A percentile compares a stretch with the other conserved stretches of the same genome.
These are phyloP conservation scores for Geranium incanum DNA, from an alignment of 441 rosid species.

Conservation along the genomic window DNA sequence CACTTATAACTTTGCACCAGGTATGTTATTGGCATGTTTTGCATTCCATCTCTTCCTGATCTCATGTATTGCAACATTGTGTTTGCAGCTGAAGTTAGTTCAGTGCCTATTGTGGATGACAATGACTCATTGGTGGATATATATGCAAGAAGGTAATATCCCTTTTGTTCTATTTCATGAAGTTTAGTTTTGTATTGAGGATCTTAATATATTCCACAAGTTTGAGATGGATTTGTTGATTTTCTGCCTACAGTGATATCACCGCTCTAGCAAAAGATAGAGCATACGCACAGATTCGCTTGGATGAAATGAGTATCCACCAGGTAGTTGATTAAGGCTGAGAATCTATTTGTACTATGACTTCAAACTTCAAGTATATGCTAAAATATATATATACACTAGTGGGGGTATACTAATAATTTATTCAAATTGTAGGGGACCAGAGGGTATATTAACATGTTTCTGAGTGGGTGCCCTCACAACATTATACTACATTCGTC, in stretches of 20 bases:
- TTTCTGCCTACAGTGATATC: slow-evolving; percentile 59
- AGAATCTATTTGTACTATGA: not conserved
- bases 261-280: slow-evolving; percentile 93
- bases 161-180: slow-evolving; percentile 12
- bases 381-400: not conserved
- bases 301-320: slow-evolving; percentile 79
- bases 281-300: slow-evolving; percentile 84
- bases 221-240: slow-evolving; percentile 5
- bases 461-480: not conserved
- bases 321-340: slow-evolving; percentile 45
- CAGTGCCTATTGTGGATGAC: slow-evolving; percentile 92
- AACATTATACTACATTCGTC: not conserved
- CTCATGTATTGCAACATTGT: not conserved
- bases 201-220: slow-evolving; percentile 15
- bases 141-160: slow-evolving; percentile 77
- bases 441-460: too few relatives aligned
- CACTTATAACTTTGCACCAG: not conserved
- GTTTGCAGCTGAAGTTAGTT: slow-evolving; percentile 82
- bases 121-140: slow-evolving; percentile 88
- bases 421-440: too few relatives aligned
- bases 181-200: not conserved
- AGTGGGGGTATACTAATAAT: not conserved
- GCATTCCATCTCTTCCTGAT: not conserved
- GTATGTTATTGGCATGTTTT: not conserved
- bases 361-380: not conserved